These are phyloP conservation scores for Saturnispora sekii DNA, from an alignment of 805 yeast genomes.

Conservation along the genomic window DNA sequence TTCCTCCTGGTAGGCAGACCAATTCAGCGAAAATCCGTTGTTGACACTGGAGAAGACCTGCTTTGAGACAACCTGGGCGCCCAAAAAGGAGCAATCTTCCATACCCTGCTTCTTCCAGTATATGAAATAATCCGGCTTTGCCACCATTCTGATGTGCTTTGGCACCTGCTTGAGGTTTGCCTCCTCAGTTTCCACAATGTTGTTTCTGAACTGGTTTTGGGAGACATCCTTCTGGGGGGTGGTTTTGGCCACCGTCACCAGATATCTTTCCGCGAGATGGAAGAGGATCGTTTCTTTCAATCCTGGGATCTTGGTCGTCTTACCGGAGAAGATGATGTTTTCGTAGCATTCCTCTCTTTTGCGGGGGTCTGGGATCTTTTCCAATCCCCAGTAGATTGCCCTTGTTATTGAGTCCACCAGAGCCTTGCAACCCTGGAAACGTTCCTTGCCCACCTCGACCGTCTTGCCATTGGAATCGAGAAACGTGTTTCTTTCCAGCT, in stretches of 20 bases:
- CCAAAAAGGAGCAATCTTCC: constrained; percentile 70
- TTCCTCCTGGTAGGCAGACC: constrained; percentile 60
- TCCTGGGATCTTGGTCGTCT: constrained; percentile 68
- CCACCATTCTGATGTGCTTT: constrained; percentile 54
- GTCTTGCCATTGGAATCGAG: constrained; percentile 46
- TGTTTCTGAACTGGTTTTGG: constrained; percentile 25
- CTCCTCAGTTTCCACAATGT: constrained; percentile 19
- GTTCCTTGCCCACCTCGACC: constrained; percentile 74
- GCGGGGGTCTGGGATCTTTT: constrained; percentile 48
- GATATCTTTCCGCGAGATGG: constrained; percentile 31
- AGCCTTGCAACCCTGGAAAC: constrained; percentile 69
- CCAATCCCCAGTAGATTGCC: constrained; percentile 42
- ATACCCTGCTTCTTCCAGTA: constrained; percentile 84
- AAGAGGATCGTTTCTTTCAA: constrained; percentile 60
- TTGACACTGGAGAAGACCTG: constrained; percentile 60
- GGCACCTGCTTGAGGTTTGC: constrained; percentile 57
- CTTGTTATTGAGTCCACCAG: constrained; percentile 48
- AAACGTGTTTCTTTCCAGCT: constrained; percentile 65
- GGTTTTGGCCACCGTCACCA: constrained; percentile 13
- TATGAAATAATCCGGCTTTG: constrained; percentile 85
- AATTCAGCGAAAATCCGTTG: constrained; percentile 59
- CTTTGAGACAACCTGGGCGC: constrained; percentile 80
- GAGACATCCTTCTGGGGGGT: constrained; percentile 10
- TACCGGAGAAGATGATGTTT: constrained; percentile 69
- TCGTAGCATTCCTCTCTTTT: constrained; percentile 80